A percentile compares a stretch with the other conserved stretches of the same genome.
Evolutionary conservation across 768 basidiomycete species (phyloP).

Genomic region (Pleurotus djamor): DNA sequence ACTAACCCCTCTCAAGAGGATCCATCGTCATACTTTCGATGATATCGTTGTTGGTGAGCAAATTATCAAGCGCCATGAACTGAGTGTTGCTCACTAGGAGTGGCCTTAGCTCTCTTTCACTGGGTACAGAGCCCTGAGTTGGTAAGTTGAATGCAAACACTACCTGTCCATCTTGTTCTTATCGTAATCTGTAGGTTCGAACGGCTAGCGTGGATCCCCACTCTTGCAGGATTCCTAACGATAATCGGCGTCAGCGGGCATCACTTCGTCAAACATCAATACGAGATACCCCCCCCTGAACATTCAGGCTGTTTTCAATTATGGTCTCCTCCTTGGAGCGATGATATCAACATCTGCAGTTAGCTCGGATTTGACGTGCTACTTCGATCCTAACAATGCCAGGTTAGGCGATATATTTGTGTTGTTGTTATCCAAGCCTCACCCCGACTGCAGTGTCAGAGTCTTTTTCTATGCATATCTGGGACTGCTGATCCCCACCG

Average conservation of each 20-base stretch:
- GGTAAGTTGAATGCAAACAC: slow-evolving; percentile 29
- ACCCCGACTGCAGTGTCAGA: slow-evolving; percentile 31
- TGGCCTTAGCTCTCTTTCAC: slow-evolving; percentile 51
- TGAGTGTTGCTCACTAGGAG: background rate
- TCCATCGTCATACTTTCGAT: slow-evolving; percentile 59
- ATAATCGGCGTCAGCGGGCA: slow-evolving; percentile 51
- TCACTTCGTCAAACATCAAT: slow-evolving; percentile 34
- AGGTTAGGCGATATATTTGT: slow-evolving; percentile 23
- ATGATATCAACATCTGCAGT: slow-evolving; percentile 41
- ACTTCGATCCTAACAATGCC: slow-evolving; percentile 40
- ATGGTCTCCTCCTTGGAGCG: slow-evolving; percentile 52
- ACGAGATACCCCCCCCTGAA: slow-evolving; percentile 39
- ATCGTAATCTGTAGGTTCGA: slow-evolving; percentile 41
- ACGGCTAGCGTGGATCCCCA: slow-evolving; percentile 53
- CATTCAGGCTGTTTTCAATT: slow-evolving; percentile 42
- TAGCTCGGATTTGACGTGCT: slow-evolving; percentile 57
- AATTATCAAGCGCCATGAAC: background rate
- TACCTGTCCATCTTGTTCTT: background rate
- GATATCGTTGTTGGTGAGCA: slow-evolving; percentile 46
- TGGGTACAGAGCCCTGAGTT: slow-evolving; percentile 44
- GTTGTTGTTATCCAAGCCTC: too few species aligned
- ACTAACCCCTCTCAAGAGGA: slow-evolving; percentile 16
- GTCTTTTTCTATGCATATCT: slow-evolving; percentile 66
- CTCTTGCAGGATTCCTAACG: slow-evolving; percentile 49
- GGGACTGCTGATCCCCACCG: slow-evolving; percentile 64